Evolutionary conservation across 2,329 filamentous ascomycete species (phyloP).

Genomic region (Penicillium sp.): DNA sequence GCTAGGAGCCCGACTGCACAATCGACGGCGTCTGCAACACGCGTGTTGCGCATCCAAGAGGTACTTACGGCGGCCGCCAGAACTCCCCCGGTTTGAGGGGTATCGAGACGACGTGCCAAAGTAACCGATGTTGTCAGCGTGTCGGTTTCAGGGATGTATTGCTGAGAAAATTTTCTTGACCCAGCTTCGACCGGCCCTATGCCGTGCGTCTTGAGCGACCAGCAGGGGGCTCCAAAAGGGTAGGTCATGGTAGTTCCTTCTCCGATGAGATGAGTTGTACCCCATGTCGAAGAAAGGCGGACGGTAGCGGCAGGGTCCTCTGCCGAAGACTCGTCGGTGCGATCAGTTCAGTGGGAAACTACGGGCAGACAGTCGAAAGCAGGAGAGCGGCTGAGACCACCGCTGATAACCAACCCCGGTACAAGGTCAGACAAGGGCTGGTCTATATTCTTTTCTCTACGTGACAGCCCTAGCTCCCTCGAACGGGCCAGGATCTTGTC

Average conservation of each 20-base stretch:
- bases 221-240: slow-evolving; percentile 10
- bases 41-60: slow-evolving; percentile 13
- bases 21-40: slow-evolving; percentile 14
- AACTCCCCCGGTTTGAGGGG: slow-evolving; percentile 8
- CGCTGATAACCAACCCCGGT: slow-evolving; percentile 8
- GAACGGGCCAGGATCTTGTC: slow-evolving; percentile 12
- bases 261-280: slow-evolving; percentile 11
- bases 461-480: slow-evolving; percentile 6
- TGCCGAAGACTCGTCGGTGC: slow-evolving; percentile 9
- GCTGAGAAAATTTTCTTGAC: slow-evolving; percentile 6
- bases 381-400: slow-evolving; percentile 15
- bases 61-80: slow-evolving; percentile 6
- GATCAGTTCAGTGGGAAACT: slow-evolving; percentile 14
- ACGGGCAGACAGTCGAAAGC: slow-evolving; percentile 13
- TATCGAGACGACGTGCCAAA: slow-evolving; percentile 10
- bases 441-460: not conserved
- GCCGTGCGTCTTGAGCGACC: slow-evolving; percentile 10
- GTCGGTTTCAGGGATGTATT: slow-evolving; percentile 10
- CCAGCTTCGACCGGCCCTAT: slow-evolving; percentile 6
- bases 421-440: slow-evolving; percentile 13
- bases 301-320: slow-evolving; percentile 12
- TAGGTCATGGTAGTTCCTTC: slow-evolving; percentile 2
- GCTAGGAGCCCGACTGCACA: slow-evolving; percentile 13
- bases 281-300: slow-evolving; percentile 12
- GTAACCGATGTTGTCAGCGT: slow-evolving; percentile 11